phyloP scores from a whole-genome alignment of 495 filamentous ascomycete species.

The Neurospora cerealis region DNA sequence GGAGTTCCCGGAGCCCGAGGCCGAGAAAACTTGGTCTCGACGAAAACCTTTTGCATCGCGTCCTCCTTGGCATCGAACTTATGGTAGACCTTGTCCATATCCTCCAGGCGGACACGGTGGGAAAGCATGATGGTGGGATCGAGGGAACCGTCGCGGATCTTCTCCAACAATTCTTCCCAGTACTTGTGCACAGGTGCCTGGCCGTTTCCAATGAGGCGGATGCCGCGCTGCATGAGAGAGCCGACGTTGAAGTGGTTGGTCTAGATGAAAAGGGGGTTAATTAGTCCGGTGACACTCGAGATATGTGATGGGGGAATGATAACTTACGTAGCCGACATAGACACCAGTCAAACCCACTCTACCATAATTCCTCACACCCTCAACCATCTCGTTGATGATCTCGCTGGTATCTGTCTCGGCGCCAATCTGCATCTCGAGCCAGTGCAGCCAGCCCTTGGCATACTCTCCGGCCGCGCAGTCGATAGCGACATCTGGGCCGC shows the following conservation, averaged over 20 bases:
- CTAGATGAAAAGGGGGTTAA: constrained; percentile 22
- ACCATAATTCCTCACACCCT: constrained; percentile 64
- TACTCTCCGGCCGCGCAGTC: constrained; percentile 84
- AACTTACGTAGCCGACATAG: constrained; percentile 71
- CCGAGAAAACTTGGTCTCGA: constrained; percentile 55
- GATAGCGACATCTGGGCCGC: constrained; percentile 66
- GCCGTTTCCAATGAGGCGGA: constrained; percentile 72
- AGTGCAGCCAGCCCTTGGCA: constrained; percentile 72
- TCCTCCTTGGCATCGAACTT: constrained; percentile 61
- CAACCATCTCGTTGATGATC: constrained; percentile 82
- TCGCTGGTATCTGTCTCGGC: constrained; percentile 81
- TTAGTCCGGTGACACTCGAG: background rate
- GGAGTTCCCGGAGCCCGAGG: constrained; percentile 46
- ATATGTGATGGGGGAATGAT: background rate
- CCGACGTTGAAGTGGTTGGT: constrained; percentile 80
- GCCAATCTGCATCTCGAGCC: constrained; percentile 62
- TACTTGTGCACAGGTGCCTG: constrained; percentile 80
- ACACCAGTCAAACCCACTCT: constrained; percentile 69
- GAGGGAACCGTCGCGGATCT: constrained; percentile 60
- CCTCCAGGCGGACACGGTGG: constrained; percentile 66
- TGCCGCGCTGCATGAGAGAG: constrained; percentile 76
- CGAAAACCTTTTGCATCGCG: constrained; percentile 62
- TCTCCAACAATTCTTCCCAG: constrained; percentile 63
- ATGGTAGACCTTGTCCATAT: constrained; percentile 59
- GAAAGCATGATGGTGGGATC: constrained; percentile 73